Conservation (phyloP, 176 grass and related monocot species). For the Areca catechu region DNA sequence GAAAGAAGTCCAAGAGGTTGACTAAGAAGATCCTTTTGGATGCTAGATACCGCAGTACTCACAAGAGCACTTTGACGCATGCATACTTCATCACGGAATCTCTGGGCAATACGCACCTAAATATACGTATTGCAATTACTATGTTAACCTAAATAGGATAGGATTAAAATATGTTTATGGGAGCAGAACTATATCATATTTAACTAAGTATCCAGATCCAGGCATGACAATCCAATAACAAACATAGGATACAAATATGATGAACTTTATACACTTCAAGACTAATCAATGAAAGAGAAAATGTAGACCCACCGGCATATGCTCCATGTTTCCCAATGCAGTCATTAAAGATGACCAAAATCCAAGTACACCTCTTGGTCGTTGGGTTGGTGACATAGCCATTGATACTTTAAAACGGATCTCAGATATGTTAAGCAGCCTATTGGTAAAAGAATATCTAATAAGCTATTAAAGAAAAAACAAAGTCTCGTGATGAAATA, state of each 20-base stretch:
- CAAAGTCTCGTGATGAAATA: neutral
- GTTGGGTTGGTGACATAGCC: constrained; percentile 91
- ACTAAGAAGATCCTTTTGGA: constrained; percentile 95
- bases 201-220: too few species aligned
- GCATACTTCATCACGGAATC: constrained; percentile 67
- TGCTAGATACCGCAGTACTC: constrained; percentile 63
- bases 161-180: too few species aligned
- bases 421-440: constrained; percentile 88
- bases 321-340: constrained; percentile 96
- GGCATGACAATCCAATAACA: neutral
- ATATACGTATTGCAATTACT: neutral
- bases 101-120: constrained; percentile 82
- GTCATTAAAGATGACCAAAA: constrained; percentile 99
- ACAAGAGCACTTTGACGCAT: constrained; percentile 92
- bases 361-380: constrained; percentile 93
- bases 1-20: constrained; percentile 95
- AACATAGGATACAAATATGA: neutral
- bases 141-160: too few species aligned
- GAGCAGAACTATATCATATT: too few species aligned
- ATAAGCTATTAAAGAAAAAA: neutral
- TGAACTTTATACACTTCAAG: neutral
- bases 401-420: constrained; percentile 93
- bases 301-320: constrained; percentile 70
- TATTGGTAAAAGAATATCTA: constrained; percentile 21
- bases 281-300: constrained; percentile 13